Evolutionary conservation across 306 rosid species (phyloP).

Genomic region (Sesbania bispinosa): DNA sequence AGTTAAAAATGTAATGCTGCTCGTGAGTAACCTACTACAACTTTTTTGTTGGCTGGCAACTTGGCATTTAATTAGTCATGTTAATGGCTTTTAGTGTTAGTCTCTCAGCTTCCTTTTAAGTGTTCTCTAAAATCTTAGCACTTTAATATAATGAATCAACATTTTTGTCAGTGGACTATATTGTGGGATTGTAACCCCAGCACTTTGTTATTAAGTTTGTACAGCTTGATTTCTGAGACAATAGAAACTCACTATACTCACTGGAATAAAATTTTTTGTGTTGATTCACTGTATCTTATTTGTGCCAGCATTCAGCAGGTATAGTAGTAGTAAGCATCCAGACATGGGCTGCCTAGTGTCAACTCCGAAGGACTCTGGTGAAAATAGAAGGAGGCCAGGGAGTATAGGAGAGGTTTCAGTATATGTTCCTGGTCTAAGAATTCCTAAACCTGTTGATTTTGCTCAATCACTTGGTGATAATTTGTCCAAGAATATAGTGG

Average conservation of each 20-base stretch:
- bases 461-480: constrained; percentile 61
- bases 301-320: constrained; percentile 37
- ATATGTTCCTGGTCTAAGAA: constrained; percentile 86
- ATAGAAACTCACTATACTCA: background rate
- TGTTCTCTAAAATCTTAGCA: constrained; percentile 13
- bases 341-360: constrained; percentile 84
- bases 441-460: constrained; percentile 89
- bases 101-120: constrained; percentile 44
- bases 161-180: constrained; percentile 13
- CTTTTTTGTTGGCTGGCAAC: constrained; percentile 76
- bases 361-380: constrained; percentile 63
- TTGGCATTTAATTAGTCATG: constrained; percentile 61
- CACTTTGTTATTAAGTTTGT: constrained; percentile 10
- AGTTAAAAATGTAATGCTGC: constrained; percentile 46
- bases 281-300: constrained; percentile 30
- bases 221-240: constrained; percentile 2
- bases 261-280: constrained; percentile 15
- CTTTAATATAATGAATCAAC: constrained; percentile 22
- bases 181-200: constrained; percentile 19
- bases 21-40: constrained; percentile 75
- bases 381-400: constrained; percentile 75
- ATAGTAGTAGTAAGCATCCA: constrained; percentile 25
- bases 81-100: constrained; percentile 34
- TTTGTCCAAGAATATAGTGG: constrained; percentile 79
- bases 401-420: constrained; percentile 86